Evolutionary conservation across 23 red algal genomes (phyloP).

Genomic region (Cyanidium caldarium): DNA sequence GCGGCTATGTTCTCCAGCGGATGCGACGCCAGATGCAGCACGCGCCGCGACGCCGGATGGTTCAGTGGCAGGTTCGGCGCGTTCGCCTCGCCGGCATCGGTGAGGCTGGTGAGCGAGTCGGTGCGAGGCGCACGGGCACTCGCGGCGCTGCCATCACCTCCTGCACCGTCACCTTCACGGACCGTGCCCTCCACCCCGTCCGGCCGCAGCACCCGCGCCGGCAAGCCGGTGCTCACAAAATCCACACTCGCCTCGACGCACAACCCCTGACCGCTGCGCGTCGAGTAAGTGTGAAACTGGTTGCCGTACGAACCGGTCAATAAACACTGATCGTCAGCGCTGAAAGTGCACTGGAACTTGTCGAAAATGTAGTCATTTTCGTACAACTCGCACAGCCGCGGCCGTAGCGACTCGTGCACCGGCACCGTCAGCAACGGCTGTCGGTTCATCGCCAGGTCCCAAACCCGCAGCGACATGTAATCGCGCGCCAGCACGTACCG

Average conservation of each 20-base stretch:
- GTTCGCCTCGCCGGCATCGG: neutral
- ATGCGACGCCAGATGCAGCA: constrained; percentile 35
- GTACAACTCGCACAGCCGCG: constrained; percentile 69
- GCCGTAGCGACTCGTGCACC: constrained; percentile 63
- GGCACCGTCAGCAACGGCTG: constrained; percentile 44
- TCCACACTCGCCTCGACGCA: constrained; percentile 68
- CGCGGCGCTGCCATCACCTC: neutral
- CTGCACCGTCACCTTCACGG: neutral
- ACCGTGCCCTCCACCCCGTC: neutral
- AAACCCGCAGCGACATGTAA: constrained; percentile 73
- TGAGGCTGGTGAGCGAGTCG: neutral
- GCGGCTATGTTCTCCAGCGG: constrained; percentile 27
- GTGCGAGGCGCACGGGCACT: neutral
- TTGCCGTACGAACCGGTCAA: constrained; percentile 76
- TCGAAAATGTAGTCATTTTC: constrained; percentile 99
- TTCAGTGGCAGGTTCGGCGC: neutral
- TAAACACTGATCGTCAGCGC: constrained; percentile 47
- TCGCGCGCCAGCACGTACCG: constrained; percentile 77
- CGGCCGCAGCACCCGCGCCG: constrained; percentile 24
- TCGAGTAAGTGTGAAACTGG: constrained; percentile 49
- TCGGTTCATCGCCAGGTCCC: constrained; percentile 70
- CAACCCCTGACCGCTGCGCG: constrained; percentile 18
- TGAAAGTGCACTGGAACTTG: constrained; percentile 83
- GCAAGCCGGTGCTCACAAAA: constrained; percentile 33
- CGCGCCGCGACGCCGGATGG: constrained; percentile 7